Percentiles rank a stretch among this genome's conserved stretches.
phyloP scores from a whole-genome alignment of 2,329 filamentous ascomycete species.

The Clonostachys sp. region DNA sequence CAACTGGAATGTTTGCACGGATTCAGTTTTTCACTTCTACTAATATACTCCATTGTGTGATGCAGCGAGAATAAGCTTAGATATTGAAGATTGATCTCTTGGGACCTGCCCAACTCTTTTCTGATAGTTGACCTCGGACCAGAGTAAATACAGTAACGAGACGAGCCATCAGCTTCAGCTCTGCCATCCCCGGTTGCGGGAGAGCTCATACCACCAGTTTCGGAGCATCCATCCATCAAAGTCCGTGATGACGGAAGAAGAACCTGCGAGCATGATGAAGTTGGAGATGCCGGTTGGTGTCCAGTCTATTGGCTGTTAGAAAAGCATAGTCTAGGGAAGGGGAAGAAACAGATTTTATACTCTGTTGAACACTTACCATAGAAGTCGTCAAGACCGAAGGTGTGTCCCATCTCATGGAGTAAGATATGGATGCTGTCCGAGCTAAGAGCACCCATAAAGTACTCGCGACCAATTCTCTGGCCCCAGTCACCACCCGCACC shows the following conservation, averaged over 20 bases:
- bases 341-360: slow-evolving; percentile 3
- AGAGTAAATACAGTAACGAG: no score
- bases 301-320: slow-evolving; percentile 22
- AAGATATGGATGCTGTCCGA: slow-evolving; percentile 35
- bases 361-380: slow-evolving; percentile 2
- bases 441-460: slow-evolving; percentile 30
- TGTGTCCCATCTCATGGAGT: slow-evolving; percentile 40
- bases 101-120: no score
- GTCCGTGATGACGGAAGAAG: slow-evolving; percentile 33
- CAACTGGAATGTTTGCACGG: no score
- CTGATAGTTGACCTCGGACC: no score
- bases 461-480: slow-evolving; percentile 35
- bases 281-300: slow-evolving; percentile 30
- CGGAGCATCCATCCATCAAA: slow-evolving; percentile 44
- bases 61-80: no score
- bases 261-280: slow-evolving; percentile 41
- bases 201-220: slow-evolving; percentile 37
- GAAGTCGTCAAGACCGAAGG: slow-evolving; percentile 34
- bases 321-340: neutral
- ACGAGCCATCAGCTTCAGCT: no score
- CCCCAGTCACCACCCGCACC: slow-evolving; percentile 42
- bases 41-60: no score
- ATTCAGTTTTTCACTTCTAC: no score
- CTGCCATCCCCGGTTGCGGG: slow-evolving; percentile 19
- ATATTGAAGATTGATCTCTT: no score